phyloP scores from a whole-genome alignment of 129 eudicot species.

The Erigeron canadensis region DNA sequence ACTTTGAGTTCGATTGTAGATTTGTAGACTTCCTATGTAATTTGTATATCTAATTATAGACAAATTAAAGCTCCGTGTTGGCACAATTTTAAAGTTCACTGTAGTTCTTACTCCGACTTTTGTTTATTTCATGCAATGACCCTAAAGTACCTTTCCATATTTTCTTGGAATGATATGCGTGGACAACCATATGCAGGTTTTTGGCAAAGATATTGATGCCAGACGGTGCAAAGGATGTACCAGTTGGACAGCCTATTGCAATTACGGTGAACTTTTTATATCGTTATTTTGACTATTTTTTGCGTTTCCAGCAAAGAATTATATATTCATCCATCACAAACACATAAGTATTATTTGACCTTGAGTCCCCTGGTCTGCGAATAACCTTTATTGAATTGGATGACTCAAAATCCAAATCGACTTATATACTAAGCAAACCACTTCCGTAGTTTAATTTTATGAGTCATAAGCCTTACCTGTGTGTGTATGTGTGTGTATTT shows the following conservation, averaged over 20 bases:
- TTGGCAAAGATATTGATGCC: constrained; percentile 87
- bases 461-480: background rate
- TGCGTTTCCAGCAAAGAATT: background rate
- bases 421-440: background rate
- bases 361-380: background rate
- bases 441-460: background rate
- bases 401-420: no score
- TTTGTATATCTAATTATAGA: background rate
- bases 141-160: background rate
- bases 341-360: no score
- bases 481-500: constrained; percentile 12
- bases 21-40: background rate
- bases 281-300: constrained; percentile 13
- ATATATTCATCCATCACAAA: background rate
- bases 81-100: background rate
- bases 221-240: constrained; percentile 92
- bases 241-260: constrained; percentile 95
- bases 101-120: constrained; percentile 5
- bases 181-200: constrained; percentile 45
- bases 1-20: background rate
- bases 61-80: background rate
- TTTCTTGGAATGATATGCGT: constrained; percentile 18
- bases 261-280: constrained; percentile 56
- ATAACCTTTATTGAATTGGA: background rate
- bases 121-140: background rate